Evolutionary conservation across 176 grass and related monocot genomes (phyloP).

Genomic region (Pontederia paniculata): DNA sequence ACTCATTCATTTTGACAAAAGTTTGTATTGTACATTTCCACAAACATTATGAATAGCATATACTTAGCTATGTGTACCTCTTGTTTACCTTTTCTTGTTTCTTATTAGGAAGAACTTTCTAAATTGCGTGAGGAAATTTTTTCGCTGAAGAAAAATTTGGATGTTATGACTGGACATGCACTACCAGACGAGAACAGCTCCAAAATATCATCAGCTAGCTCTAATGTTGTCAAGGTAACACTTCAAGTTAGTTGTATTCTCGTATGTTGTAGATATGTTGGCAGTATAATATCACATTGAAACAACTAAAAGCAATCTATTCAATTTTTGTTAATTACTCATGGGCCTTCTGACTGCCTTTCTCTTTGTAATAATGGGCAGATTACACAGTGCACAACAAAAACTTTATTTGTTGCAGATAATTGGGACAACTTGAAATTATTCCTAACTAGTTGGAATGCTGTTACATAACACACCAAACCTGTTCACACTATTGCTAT

Average conservation of each 20-base stretch:
- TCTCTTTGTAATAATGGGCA: too few relatives aligned
- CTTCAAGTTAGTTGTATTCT: neutral
- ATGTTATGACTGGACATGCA: conserved; percentile 13
- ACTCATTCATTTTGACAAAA: too few relatives aligned
- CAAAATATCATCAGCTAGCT: conserved; percentile 32
- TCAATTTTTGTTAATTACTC: neutral
- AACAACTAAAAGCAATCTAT: too few relatives aligned
- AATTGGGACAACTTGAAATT: too few relatives aligned
- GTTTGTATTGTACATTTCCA: too few relatives aligned
- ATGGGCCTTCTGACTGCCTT: too few relatives aligned
- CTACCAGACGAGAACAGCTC: neutral
- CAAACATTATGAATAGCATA: neutral
- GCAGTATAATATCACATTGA: neutral
- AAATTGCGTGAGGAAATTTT: conserved; percentile 71
- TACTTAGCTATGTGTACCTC: neutral
- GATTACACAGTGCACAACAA: too few relatives aligned
- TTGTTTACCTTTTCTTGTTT: neutral
- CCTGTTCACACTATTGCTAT: too few relatives aligned
- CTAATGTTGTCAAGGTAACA: conserved; percentile 34
- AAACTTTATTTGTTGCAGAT: too few relatives aligned
- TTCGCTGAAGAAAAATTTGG: conserved; percentile 62
- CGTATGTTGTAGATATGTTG: neutral
- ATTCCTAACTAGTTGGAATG: too few relatives aligned
- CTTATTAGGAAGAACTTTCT: conserved; percentile 67
- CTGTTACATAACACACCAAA: too few relatives aligned